Evolutionary conservation across 2,329 filamentous ascomycete genomes (phyloP).

Genomic region (Aspergillus fumigatus): DNA sequence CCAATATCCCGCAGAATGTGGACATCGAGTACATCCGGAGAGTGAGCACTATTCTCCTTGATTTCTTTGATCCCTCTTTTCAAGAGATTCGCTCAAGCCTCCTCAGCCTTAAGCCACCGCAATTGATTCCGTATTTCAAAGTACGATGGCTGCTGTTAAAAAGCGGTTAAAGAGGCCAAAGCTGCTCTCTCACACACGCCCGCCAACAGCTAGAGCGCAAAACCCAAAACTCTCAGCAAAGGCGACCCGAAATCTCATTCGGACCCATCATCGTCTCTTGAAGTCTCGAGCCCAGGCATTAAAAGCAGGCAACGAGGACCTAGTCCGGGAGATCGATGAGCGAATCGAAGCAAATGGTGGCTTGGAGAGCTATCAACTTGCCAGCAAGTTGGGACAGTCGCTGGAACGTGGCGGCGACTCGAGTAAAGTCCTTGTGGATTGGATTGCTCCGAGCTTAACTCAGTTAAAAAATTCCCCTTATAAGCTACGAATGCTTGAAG

Average conservation of each 20-base stretch:
- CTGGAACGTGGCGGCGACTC: constrained; percentile 60
- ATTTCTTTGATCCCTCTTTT: not conserved
- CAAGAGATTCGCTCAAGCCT: not conserved
- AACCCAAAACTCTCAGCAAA: constrained; percentile 49
- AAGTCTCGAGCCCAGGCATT: constrained; percentile 53
- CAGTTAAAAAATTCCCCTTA: constrained; percentile 17
- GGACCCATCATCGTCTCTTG: constrained; percentile 56
- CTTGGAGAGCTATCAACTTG: constrained; percentile 56
- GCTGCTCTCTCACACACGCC: constrained; percentile 44
- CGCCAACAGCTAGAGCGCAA: constrained; percentile 37
- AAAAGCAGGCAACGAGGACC: constrained; percentile 40
- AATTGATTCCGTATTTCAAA: not conserved
- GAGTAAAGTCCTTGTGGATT: constrained; percentile 55
- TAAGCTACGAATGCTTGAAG: constrained; percentile 69
- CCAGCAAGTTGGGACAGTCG: constrained; percentile 60
- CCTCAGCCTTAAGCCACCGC: not conserved
- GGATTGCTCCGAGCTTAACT: constrained; percentile 43
- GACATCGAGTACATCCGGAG: not conserved
- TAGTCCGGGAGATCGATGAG: constrained; percentile 41
- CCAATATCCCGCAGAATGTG: not conserved
- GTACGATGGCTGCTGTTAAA: constrained; percentile 28
- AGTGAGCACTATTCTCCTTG: not conserved
- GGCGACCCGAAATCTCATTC: constrained; percentile 55
- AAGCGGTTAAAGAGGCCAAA: constrained; percentile 29
- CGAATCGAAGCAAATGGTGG: constrained; percentile 56